These are phyloP conservation scores for Rhynchospora breviuscula DNA, from an alignment of 176 grass and related monocot species.

Conservation along the genomic window DNA sequence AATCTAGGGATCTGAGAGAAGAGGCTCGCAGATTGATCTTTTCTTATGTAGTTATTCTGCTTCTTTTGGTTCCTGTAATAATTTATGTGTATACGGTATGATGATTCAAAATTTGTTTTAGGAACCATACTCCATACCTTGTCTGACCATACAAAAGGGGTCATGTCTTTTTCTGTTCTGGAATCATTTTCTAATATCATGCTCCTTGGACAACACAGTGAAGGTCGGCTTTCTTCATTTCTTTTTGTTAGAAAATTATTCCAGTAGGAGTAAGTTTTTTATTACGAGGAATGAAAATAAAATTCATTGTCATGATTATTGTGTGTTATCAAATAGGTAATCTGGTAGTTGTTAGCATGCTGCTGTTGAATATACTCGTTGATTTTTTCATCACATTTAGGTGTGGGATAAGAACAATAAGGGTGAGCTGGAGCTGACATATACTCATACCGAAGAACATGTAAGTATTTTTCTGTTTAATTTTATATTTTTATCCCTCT, in stretches of 20 bases:
- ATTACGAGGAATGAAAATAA: neutral
- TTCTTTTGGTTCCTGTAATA: neutral
- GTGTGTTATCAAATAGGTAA: neutral
- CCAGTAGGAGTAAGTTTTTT: neutral
- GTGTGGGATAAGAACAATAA: slow-evolving; percentile 75
- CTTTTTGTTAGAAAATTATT: neutral
- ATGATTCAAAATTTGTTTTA: slow-evolving; percentile 40
- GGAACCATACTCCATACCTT: slow-evolving; percentile 97
- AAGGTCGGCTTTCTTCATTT: slow-evolving; percentile 44
- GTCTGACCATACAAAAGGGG: slow-evolving; percentile 64
- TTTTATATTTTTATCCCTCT: neutral
- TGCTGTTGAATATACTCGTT: neutral
- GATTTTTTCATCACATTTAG: slow-evolving; percentile 17
- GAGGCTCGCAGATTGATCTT: neutral
- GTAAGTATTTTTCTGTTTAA: slow-evolving; percentile 34
- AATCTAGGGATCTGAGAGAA: neutral
- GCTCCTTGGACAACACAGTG: slow-evolving; percentile 86
- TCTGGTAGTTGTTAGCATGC: neutral
- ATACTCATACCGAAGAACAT: slow-evolving; percentile 81
- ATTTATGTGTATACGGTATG: neutral
- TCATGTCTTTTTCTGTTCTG: slow-evolving; percentile 89
- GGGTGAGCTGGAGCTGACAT: slow-evolving; percentile 76
- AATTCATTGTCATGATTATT: neutral
- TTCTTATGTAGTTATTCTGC: neutral
- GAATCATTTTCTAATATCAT: slow-evolving; percentile 96